These are phyloP conservation scores for Teunomyces aglyptinius DNA, from an alignment of 805 yeast genomes.

Conservation along the genomic window DNA sequence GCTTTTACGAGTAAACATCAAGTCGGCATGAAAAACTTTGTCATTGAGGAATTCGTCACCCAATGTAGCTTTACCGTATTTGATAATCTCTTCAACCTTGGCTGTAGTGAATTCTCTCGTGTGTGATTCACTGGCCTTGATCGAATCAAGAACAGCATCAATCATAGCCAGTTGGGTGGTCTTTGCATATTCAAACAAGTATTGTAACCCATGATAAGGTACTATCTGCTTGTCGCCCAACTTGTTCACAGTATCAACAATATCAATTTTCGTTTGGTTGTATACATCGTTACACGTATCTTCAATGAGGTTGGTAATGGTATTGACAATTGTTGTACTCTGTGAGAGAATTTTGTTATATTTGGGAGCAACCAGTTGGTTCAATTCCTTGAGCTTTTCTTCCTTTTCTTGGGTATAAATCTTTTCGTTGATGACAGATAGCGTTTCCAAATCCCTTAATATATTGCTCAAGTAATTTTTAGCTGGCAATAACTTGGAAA, in stretches of 20 bases:
- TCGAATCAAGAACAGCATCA: constrained; percentile 61
- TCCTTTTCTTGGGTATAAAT: constrained; percentile 50
- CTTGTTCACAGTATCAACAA: constrained; percentile 50
- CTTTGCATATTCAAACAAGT: constrained; percentile 65
- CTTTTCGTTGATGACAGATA: constrained; percentile 64
- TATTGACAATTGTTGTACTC: constrained; percentile 55
- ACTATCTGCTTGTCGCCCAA: constrained; percentile 54
- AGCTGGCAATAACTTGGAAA: constrained; percentile 89
- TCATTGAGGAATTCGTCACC: constrained; percentile 61
- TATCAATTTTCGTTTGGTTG: constrained; percentile 53
- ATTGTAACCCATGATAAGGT: constrained; percentile 60
- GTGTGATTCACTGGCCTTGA: constrained; percentile 60
- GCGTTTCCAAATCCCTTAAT: constrained; percentile 57
- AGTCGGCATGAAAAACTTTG: constrained; percentile 62
- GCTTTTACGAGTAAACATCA: constrained; percentile 78
- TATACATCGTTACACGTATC: constrained; percentile 55
- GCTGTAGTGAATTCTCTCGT: constrained; percentile 62
- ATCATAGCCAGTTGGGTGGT: constrained; percentile 68
- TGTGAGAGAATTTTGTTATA: constrained; percentile 53
- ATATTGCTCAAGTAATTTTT: constrained; percentile 78
- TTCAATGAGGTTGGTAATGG: constrained; percentile 65
- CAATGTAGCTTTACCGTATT: constrained; percentile 60
- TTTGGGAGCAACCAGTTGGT: constrained; percentile 55
- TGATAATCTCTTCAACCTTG: constrained; percentile 61
- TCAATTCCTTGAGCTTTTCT: constrained; percentile 47